phyloP scores from a whole-genome alignment of 129 eudicot species.

The Logfia minima region DNA sequence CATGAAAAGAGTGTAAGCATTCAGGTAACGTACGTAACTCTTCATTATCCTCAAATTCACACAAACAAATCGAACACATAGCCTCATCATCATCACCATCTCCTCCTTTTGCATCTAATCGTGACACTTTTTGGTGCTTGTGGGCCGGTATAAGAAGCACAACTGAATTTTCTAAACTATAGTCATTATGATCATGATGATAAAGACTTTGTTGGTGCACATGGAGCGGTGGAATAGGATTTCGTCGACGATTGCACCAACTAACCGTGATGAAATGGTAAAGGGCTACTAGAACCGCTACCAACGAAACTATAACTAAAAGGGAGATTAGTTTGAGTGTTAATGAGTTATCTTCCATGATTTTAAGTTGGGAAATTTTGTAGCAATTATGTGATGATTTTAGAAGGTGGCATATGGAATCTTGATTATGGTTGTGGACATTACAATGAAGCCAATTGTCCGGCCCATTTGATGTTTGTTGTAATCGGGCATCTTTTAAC shows the following conservation, averaged over 20 bases:
- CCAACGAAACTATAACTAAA: slow-evolving; percentile 39
- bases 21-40: slow-evolving; percentile 53
- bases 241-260: slow-evolving; percentile 26
- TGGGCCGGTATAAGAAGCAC: slow-evolving; percentile 53
- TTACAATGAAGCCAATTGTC: slow-evolving; percentile 42
- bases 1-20: slow-evolving; percentile 58
- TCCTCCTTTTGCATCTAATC: slow-evolving; percentile 22
- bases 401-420: slow-evolving; percentile 34
- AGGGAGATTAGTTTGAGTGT: slow-evolving; percentile 46
- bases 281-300: slow-evolving; percentile 41
- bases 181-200: slow-evolving; percentile 12
- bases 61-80: slow-evolving; percentile 49
- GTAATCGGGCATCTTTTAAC: slow-evolving; percentile 14
- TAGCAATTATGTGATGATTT: slow-evolving; percentile 24
- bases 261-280: slow-evolving; percentile 48
- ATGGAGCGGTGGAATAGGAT: slow-evolving; percentile 13
- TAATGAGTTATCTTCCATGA: slow-evolving; percentile 37
- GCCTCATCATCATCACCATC: slow-evolving; percentile 31
- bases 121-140: slow-evolving; percentile 39
- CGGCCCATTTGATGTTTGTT: slow-evolving; percentile 27
- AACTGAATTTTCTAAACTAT: slow-evolving; percentile 48
- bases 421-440: slow-evolving; percentile 33
- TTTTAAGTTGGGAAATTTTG: neutral
- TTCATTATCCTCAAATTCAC: slow-evolving; percentile 58
- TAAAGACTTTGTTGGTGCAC: slow-evolving; percentile 21